Evolutionary conservation across 768 basidiomycete genomes (phyloP).

Genomic region (Daedaleopsis nitida): DNA sequence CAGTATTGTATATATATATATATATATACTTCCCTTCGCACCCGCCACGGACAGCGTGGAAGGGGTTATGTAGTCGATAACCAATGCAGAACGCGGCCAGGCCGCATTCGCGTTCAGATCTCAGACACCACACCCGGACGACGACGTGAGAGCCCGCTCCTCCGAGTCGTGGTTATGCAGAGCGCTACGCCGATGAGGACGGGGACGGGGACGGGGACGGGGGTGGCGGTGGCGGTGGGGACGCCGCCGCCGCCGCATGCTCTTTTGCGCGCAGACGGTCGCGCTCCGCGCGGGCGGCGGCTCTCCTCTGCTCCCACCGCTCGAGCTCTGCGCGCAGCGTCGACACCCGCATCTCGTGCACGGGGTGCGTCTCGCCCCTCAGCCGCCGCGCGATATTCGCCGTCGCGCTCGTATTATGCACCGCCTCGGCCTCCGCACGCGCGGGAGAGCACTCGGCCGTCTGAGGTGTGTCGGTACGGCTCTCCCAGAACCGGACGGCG

Average conservation of each 20-base stretch:
- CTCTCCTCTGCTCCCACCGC: slow-evolving; percentile 65
- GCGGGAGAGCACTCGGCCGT: slow-evolving; percentile 48
- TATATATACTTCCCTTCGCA: no score
- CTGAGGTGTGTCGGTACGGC: slow-evolving; percentile 41
- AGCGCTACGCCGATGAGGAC: background rate
- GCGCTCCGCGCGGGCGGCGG: slow-evolving; percentile 23
- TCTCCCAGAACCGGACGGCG: slow-evolving; percentile 85
- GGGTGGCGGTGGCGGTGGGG: no score
- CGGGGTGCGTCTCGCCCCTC: slow-evolving; percentile 66
- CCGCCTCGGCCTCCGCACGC: slow-evolving; percentile 19
- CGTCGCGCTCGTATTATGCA: background rate
- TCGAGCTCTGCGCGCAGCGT: slow-evolving; percentile 66
- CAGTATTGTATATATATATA: background rate
- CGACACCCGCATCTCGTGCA: slow-evolving; percentile 62
- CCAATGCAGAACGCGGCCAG: no score
- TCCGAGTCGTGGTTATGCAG: background rate
- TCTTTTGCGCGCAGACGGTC: slow-evolving; percentile 5
- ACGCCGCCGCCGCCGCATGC: background rate
- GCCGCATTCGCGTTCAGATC: background rate
- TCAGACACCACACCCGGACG: background rate
- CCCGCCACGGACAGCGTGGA: no score
- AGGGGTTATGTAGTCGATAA: no score
- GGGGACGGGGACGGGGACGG: no score
- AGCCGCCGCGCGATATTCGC: slow-evolving; percentile 21
- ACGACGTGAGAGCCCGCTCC: background rate